A percentile compares a stretch with the other conserved stretches of the same genome.
These are phyloP conservation scores for Aspergillus pseudotamarii DNA, from an alignment of 2,329 filamentous ascomycete species.

Conservation along the genomic window DNA sequence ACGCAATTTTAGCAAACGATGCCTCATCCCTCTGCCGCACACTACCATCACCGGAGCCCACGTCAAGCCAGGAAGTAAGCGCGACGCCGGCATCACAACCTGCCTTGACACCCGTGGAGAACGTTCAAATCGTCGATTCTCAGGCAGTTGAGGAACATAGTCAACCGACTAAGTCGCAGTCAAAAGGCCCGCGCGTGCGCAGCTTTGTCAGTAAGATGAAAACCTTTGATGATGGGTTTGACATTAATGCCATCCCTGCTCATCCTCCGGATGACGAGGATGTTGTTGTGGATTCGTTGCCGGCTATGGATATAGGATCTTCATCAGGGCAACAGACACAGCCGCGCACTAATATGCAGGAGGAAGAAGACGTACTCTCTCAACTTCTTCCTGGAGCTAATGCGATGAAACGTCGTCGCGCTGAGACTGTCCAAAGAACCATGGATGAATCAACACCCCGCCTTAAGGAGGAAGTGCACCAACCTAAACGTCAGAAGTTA, in stretches of 20 bases:
- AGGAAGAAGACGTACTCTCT: conserved; percentile 64
- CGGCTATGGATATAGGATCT: conserved; percentile 26
- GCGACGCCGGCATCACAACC: conserved; percentile 5
- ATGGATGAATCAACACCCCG: conserved; percentile 27
- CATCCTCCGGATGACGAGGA: conserved; percentile 35
- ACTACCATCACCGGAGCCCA: conserved; percentile 52
- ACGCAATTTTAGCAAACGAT: conserved; percentile 83
- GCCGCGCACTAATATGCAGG: conserved; percentile 28
- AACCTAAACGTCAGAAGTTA: conserved; percentile 59
- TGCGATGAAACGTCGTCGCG: conserved; percentile 75
- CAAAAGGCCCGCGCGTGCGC: conserved; percentile 31
- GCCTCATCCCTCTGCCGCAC: conserved; percentile 70
- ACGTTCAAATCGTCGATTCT: conserved; percentile 14
- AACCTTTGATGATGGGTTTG: conserved; percentile 68
- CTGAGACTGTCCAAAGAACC: conserved; percentile 60
- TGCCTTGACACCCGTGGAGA: conserved; percentile 9
- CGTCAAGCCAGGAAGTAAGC: conserved; percentile 30
- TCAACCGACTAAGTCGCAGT: conserved; percentile 16
- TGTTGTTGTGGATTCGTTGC: conserved; percentile 12
- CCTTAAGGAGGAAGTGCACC: conserved; percentile 35
- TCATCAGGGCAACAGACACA: conserved; percentile 29
- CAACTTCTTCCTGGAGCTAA: conserved; percentile 75
- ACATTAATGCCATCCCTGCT: conserved; percentile 43
- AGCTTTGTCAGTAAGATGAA: conserved; percentile 61
- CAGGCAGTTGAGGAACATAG: conserved; percentile 22